Evolutionary conservation across 1,284 basidiomycete species (phyloP).

Genomic region (Leccinum pachyderme): DNA sequence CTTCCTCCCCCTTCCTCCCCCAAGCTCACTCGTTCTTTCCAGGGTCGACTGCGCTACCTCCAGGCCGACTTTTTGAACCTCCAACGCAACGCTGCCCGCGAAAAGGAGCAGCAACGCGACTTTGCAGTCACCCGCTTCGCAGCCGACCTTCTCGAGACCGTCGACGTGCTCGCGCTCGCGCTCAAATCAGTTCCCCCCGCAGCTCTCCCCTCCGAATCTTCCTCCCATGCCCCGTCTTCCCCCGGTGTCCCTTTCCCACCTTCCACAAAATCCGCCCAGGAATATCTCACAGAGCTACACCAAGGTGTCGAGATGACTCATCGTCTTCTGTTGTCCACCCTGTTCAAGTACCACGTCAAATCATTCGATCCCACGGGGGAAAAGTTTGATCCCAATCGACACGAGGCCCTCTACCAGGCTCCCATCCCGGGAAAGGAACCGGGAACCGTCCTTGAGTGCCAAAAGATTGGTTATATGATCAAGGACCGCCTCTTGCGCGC

Average conservation of each 20-base stretch:
- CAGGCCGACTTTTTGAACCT: conserved; percentile 96
- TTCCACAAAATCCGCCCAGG: conserved; percentile 50
- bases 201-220: conserved; percentile 36
- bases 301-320: conserved; percentile 92
- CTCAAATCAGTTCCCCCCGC: conserved; percentile 80
- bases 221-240: conserved; percentile 10
- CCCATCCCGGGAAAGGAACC: conserved; percentile 88
- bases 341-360: conserved; percentile 90
- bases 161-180: conserved; percentile 89
- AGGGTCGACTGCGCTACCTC: conserved; percentile 84
- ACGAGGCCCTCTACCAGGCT: conserved; percentile 94
- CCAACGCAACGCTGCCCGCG: conserved; percentile 85
- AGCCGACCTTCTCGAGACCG: conserved; percentile 84
- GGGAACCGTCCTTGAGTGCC: conserved; percentile 89
- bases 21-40: conserved; percentile 6
- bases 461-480: conserved; percentile 90
- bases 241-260: conserved; percentile 29
- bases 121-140: conserved; percentile 94
- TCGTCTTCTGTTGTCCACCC: conserved; percentile 84
- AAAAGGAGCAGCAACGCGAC: conserved; percentile 90
- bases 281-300: conserved; percentile 71
- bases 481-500: conserved; percentile 91
- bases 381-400: conserved; percentile 90
- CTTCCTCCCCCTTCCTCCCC: background rate
- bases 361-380: conserved; percentile 92